Base-by-base conservation (phyloP, 805 yeast genomes). In the Pichia pseudocactophila region DNA sequence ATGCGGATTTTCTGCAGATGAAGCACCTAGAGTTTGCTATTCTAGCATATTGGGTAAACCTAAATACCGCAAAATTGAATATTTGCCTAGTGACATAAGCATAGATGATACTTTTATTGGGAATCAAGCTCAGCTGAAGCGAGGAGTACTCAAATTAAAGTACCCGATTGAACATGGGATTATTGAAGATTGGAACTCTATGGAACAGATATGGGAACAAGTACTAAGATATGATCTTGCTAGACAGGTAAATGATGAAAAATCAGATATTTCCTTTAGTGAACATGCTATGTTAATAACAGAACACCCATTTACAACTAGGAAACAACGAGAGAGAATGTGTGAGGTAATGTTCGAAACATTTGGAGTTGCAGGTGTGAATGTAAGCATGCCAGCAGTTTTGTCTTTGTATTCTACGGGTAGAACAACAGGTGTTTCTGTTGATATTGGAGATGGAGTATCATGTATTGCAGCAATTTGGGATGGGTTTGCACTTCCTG, bases 391-490 rank as follows among this genome's bases (percentile, higher is more conserved):
- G 38, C 90, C 82, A 50, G 90, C 95, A 0, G 88, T 88, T 10
- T 65, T 89, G 32, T 73, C 96, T 3, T 64, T 89, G 32, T 89
- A 90, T 62, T 88, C 97, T 0, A 73, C 85, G 5, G 97, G 97
- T 0, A 66, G 86, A 50, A 89, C 97, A 7, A 88, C 95, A 0
- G 97, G 97, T 1, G 74, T 86, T 31, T 95, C 86, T 3, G 56
- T 90, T 11, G 96, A 89, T 56, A 74, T 82, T n/a, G 97, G 97
- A 5, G 97, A 89, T 59, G 97, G 97, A 4, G 95, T 87, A 20
- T 74, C 84, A 32, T 89, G 84, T 54, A 71, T 83, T 8, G 95
- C 87, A 2, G 96, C 97, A 0, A 86, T 90, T 0, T 90, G 77
- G 61, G 88, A 87, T 46, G 97, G 97, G 5, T 89, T 86, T 59